Base-by-base conservation (phyloP, 495 filamentous ascomycete genomes). In the Neurospora discreta region DNA sequence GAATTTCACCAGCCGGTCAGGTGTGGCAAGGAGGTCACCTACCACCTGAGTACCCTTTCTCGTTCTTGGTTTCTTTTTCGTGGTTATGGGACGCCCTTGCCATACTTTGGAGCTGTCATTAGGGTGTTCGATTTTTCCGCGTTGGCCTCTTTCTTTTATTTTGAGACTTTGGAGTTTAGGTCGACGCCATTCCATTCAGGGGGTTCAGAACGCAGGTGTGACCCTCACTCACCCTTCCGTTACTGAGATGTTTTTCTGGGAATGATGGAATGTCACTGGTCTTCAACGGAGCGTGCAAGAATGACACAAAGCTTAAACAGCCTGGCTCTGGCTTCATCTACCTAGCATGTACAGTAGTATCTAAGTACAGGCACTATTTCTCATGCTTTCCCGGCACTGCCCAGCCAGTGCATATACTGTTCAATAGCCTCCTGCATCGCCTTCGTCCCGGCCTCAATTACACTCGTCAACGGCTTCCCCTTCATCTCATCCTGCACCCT, bases 391-490 rank as follows among this genome's bases (percentile, higher is more conserved):
- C 90, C 90, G 13, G 84, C 83, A 69, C 87, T 89, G 6, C 89
- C 89, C 75, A 93, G 78, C 85, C 87, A 86, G 79, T 91, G 90
- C 86, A 92, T 92, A 77, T 89, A 89, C 74, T 85, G 81, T 83
- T 93, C 92, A 42, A 94, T 88, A 72, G 88, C 89, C 81, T 87
- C 85, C 82, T 93, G 91, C 88, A 94, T 93, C 58, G 83, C 86
- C 73, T 85, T 80, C 33, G 91, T 94, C 13, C 88, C 89, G 75
- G 89, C 87, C 82, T 93, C 92, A 72, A 94, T 88, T 69, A 93
- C 79, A 42, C 84, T 84, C 44, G 90, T 94, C 79, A 94, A 78
- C 9, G 89, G 87, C 82, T 90, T 89, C 1, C 87, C 89, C 11
- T 85, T 85, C 84, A 88, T 90, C 83, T 92, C 90, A 73, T 85